A percentile compares a stretch with the other conserved stretches of the same genome.
Conservation (phyloP, 148 eudicot species). For the Silene uniflora region DNA sequence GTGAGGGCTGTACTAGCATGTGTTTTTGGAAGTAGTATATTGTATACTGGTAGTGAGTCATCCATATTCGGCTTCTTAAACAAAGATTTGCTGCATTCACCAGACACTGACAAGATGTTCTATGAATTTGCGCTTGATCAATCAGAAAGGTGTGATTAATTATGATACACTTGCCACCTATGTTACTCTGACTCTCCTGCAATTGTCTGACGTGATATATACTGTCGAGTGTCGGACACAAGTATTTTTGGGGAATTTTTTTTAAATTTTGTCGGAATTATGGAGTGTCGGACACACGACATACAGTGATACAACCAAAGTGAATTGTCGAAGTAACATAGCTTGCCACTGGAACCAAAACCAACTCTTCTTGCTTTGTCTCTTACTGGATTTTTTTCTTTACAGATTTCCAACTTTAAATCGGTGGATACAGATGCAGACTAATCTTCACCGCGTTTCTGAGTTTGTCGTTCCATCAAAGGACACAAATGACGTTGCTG, state of each 20-base stretch:
- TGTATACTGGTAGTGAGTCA: slow-evolving; percentile 66
- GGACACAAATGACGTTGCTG: slow-evolving; percentile 39
- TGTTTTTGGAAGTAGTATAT: slow-evolving; percentile 89
- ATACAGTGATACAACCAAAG: not conserved
- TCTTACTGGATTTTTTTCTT: slow-evolving; percentile 9
- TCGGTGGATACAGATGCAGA: slow-evolving; percentile 99
- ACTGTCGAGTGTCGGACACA: no score
- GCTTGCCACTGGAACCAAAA: slow-evolving; percentile 1
- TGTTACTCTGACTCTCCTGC: not conserved
- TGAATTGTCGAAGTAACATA: not conserved
- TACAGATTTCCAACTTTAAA: slow-evolving; percentile 95
- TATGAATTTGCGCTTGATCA: slow-evolving; percentile 98
- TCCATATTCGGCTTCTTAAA: slow-evolving; percentile 56
- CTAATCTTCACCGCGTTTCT: slow-evolving; percentile 90
- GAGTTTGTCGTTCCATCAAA: slow-evolving; percentile 67
- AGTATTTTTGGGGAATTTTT: not conserved
- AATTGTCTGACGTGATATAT: not conserved
- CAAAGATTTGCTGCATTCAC: slow-evolving; percentile 55
- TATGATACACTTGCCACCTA: not conserved
- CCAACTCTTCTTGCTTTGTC: not conserved
- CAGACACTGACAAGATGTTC: slow-evolving; percentile 79
- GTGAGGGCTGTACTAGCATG: slow-evolving; percentile 95
- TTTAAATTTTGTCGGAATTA: no score
- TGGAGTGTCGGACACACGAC: not conserved
- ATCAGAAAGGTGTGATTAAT: slow-evolving; percentile 66